Evolutionary conservation across 2,329 filamentous ascomycete genomes (phyloP), one percentile per base, ranked within the genome.

Genomic region (Fusarium xylarioides): DNA sequence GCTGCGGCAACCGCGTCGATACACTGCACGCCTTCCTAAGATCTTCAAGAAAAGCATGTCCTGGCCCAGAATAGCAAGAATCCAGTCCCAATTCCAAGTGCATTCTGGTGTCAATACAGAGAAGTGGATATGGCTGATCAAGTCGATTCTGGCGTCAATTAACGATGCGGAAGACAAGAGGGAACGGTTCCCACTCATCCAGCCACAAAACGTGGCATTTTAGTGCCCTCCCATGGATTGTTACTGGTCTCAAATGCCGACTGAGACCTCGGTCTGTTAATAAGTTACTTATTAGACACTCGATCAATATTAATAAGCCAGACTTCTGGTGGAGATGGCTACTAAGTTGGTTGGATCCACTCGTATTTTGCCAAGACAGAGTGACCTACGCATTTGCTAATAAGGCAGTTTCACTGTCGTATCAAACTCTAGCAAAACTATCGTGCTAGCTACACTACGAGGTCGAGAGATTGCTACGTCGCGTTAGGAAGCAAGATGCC

Each of bases 121-220:
- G 43, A 28, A 21, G 26, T 46, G 44, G 26, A 21, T 46, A 46
- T 46, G 43, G 43, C 43, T 46, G 43, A 46, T 46, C 43, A 28
- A 46, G 43, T 46, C 43, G 28, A 19, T 7, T 30, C 15, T 57
- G 19, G 52, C 15, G 52, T 63, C 16, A 23, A 46, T 30, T 40
- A 38, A 28, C 40, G 43, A 52, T 34, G 32, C 35, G 18, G 26
- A 38, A 42, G 37, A 52, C 32, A 58, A 65, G 40, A 57, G 23
- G 54, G n/a, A 38, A 52, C 38, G 55, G 23, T 21, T 53, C 43
- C 66, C 54, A 62, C 53, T 32, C 47, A 34, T 38, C 47, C 54
- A 42, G 56, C 58, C 65, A 58, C 26, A 47, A 54, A 57, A 69
- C 58, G 40, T 69, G 66, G 34, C 50, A 46, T 30, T 18, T 34